These are phyloP conservation scores for Curvularia lunata DNA, from an alignment of 2,329 filamentous ascomycete genomes.

Conservation along the genomic window DNA sequence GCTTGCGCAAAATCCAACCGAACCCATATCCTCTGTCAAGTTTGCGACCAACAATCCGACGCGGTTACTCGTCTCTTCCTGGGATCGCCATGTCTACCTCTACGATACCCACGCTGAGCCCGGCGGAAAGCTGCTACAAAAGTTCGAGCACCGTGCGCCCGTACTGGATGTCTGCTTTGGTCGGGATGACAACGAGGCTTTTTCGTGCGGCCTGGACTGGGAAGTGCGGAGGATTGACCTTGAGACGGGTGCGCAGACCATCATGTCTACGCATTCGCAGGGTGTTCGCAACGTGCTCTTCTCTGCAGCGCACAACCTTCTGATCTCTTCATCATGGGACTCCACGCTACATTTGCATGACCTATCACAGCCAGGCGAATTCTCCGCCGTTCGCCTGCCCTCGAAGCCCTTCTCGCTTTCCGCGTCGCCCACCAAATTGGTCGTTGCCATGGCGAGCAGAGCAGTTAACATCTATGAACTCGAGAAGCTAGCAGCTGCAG, in stretches of 20 bases:
- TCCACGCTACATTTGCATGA: constrained; percentile 85
- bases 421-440: constrained; percentile 79
- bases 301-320: constrained; percentile 73
- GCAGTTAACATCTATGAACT: constrained; percentile 96
- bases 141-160: constrained; percentile 81
- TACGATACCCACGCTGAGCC: constrained; percentile 74
- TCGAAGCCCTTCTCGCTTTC: constrained; percentile 89
- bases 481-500: constrained; percentile 61
- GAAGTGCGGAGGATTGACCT: constrained; percentile 83
- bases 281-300: constrained; percentile 86
- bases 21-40: constrained; percentile 84
- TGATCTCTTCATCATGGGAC: constrained; percentile 95
- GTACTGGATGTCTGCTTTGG: constrained; percentile 94
- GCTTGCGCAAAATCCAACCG: constrained; percentile 78
- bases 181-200: constrained; percentile 79
- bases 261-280: constrained; percentile 77
- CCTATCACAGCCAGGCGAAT: constrained; percentile 59
- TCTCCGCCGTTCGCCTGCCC: constrained; percentile 73
- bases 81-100: constrained; percentile 90
- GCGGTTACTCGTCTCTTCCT: constrained; percentile 87
- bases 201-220: constrained; percentile 85
- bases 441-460: constrained; percentile 94
- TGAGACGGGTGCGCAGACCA: constrained; percentile 71
- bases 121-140: constrained; percentile 70
- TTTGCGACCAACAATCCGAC: constrained; percentile 80